Percentiles rank a stretch among this genome's conserved stretches.
phyloP scores from a whole-genome alignment of 116 monocot species.

The Cymodocea nodosa region DNA sequence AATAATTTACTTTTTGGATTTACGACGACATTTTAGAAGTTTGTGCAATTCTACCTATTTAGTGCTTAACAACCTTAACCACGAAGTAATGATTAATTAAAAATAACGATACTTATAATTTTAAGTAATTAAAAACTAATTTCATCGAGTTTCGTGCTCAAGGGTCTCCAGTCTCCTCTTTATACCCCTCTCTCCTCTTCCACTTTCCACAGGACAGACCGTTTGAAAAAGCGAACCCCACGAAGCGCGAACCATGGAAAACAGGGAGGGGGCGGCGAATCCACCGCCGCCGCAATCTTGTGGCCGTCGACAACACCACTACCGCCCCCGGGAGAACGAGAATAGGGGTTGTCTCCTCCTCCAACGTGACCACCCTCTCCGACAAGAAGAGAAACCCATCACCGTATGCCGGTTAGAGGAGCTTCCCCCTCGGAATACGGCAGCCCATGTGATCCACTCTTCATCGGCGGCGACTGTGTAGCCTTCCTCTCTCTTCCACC shows the following conservation, averaged over 20 bases:
- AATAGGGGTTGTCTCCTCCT: slow-evolving; percentile 4
- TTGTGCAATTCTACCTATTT: no score
- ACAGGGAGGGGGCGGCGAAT: slow-evolving; percentile 14
- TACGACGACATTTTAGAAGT: no score
- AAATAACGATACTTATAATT: no score
- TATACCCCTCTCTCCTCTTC: not conserved
- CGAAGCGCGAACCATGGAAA: not conserved
- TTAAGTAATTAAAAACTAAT: no score
- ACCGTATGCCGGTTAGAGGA: slow-evolving; percentile 51
- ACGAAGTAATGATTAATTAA: no score
- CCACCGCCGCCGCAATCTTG: slow-evolving; percentile 2
- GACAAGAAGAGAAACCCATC: slow-evolving; percentile 28
- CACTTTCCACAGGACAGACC: not conserved
- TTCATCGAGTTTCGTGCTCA: no score
- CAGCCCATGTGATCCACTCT: slow-evolving; percentile 54
- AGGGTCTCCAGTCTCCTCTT: no score
- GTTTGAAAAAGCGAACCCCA: not conserved
- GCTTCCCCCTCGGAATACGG: slow-evolving; percentile 56
- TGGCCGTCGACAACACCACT: not conserved
- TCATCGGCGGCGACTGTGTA: slow-evolving; percentile 52
- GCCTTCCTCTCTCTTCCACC: not conserved
- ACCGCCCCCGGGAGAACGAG: slow-evolving; percentile 1
- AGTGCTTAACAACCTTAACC: no score
- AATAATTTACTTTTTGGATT: no score
- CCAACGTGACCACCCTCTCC: not conserved